Evolutionary conservation across 352 stramenopile genomes (phyloP), one percentile per base, ranked within the genome.

Genomic region (Globisporangium iwayamae): DNA sequence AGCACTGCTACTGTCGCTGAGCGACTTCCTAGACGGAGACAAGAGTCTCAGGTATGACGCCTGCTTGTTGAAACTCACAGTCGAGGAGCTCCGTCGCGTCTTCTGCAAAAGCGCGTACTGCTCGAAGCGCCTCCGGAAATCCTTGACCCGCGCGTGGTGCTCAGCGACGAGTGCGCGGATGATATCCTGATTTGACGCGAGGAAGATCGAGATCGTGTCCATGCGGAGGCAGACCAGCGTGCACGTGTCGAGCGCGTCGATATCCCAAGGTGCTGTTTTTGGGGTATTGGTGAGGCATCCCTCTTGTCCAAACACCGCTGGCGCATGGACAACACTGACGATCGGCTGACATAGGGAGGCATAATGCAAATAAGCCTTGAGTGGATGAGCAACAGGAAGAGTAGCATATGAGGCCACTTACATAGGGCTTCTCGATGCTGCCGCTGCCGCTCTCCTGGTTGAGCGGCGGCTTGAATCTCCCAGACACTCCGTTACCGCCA

Each of bases 251-350:
- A 90, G 70, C 2, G 83, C 73, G 45, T 90, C 73, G 47, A 93
- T 69, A 32, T 89, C 75, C 78, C 82, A 89, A 0, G 75, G 77
- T 14, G 79, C 77, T 0, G 69, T 53, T 8, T 60, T 64, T 3
- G 71, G 71, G 20, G 65, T 77, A 45, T 72, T 89, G 28, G 62
- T 71, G 22, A 88, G 74, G 2, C 71, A 76, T 11, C 70, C 72
- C 70, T 91, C 83, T 39, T 93, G 81, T 16, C 80, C 82, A 60
- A 93, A 86, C n/a, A 90, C 74, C 0, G 84, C 76, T n/a, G 84
- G 84, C 5, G 81, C 76, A 43, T 73, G 62, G 3, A 90, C 66
- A 36, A 89, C 77, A n/a, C 75, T 82, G 22, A 91, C 68, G 13
- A 93, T 68, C 11, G 75, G 71, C 63, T 80, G 41, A 28, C 1